Evolutionary conservation across 495 filamentous ascomycete species (phyloP).

Genomic region (Lophium mytilinum): DNA sequence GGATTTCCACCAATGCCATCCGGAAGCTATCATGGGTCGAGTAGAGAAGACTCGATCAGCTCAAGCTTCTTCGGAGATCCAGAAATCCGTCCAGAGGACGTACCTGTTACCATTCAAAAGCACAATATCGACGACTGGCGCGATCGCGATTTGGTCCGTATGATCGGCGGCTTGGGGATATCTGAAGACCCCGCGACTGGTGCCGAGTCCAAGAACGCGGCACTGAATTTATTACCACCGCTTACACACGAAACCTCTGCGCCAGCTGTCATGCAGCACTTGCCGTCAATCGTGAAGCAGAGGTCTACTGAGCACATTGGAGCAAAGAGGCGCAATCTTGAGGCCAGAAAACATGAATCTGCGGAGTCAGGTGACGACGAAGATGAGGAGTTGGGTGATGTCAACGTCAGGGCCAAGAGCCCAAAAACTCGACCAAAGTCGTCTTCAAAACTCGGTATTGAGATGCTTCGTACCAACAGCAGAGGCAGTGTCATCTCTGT

Average conservation of each 20-base stretch:
- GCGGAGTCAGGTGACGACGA: constrained; percentile 87
- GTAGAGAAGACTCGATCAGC: constrained; percentile 75
- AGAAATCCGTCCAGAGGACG: constrained; percentile 72
- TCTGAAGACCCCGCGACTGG: constrained; percentile 37
- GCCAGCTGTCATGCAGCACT: constrained; percentile 52
- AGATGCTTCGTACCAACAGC: constrained; percentile 95
- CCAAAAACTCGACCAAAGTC: constrained; percentile 47
- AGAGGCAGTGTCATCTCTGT: constrained; percentile 66
- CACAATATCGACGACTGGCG: constrained; percentile 64
- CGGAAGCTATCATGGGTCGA: constrained; percentile 67
- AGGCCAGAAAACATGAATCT: constrained; percentile 66
- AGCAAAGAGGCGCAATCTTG: constrained; percentile 45
- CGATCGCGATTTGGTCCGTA: constrained; percentile 35
- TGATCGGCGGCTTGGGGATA: constrained; percentile 63
- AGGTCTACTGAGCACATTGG: constrained; percentile 71
- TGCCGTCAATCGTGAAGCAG: constrained; percentile 49
- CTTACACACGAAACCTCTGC: constrained; percentile 60
- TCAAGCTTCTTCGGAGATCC: constrained; percentile 81
- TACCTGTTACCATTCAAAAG: constrained; percentile 64
- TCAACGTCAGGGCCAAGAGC: constrained; percentile 49
- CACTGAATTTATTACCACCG: constrained; percentile 30
- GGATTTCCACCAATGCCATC: constrained; percentile 60
- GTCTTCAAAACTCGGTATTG: constrained; percentile 73
- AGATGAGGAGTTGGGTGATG: constrained; percentile 74
- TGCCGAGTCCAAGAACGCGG: constrained; percentile 21